A percentile compares a stretch with the other conserved stretches of the same genome.
These are phyloP conservation scores for Aureobasidium mangrovei DNA, from an alignment of 2,329 filamentous ascomycete genomes.

Conservation along the genomic window DNA sequence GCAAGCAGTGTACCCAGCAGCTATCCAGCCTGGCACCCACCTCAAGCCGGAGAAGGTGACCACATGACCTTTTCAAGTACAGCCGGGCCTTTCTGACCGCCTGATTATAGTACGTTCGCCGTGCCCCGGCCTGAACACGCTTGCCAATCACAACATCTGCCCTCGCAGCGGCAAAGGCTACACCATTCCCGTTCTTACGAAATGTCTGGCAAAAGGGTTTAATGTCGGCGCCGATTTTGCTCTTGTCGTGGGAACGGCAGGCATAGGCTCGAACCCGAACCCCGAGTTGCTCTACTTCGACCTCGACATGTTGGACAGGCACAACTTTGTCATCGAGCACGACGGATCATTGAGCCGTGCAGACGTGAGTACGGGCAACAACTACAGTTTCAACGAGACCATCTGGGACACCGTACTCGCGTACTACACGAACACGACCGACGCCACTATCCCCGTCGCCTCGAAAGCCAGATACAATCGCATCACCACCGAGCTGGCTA, in stretches of 20 bases:
- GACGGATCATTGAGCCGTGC: conserved; percentile 28
- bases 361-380: conserved; percentile 29
- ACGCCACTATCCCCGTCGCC: conserved; percentile 23
- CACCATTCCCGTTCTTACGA: conserved; percentile 9
- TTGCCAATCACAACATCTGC: conserved; percentile 14
- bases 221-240: conserved; percentile 12
- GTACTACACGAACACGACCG: conserved; percentile 21
- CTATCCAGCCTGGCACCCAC: conserved; percentile 12
- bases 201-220: conserved; percentile 8
- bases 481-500: conserved; percentile 20
- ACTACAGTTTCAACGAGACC: conserved; percentile 27
- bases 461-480: conserved; percentile 26
- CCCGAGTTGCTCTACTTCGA: conserved; percentile 10
- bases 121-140: conserved; percentile 9
- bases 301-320: conserved; percentile 14
- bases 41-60: conserved; percentile 3
- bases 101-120: conserved; percentile 17
- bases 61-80: too few relatives aligned
- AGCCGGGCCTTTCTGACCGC: conserved; percentile 19
- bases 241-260: conserved; percentile 1
- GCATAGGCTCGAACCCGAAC: conserved; percentile 13
- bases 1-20: not conserved
- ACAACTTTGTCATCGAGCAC: conserved; percentile 28
- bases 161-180: conserved; percentile 14
- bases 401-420: conserved; percentile 26